Conservation (phyloP, 805 yeast species). For the Isabelozyma gotoi region DNA sequence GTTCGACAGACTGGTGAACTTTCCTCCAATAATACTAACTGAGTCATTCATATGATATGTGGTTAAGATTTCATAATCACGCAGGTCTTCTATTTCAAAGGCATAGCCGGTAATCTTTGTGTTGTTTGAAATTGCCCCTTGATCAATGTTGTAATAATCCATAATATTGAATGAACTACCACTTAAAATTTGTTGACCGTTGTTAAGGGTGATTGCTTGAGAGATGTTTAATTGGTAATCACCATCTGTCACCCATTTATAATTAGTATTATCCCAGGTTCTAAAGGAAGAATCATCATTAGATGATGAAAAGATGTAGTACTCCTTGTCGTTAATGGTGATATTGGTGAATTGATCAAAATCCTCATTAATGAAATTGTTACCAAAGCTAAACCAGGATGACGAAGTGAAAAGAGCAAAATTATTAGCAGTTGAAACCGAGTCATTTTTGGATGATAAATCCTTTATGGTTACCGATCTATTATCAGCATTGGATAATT, state of each 20-base stretch:
- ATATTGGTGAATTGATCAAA: conserved; percentile 32
- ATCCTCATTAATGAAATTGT: conserved; percentile 17
- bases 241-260: conserved; percentile 32
- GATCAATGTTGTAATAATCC: conserved; percentile 27
- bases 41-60: conserved; percentile 50
- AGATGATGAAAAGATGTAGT: conserved; percentile 36
- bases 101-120: conserved; percentile 20
- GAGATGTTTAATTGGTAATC: conserved; percentile 30
- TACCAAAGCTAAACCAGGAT: conserved; percentile 46
- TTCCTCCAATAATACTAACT: conserved; percentile 59
- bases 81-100: conserved; percentile 18
- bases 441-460: conserved; percentile 26
- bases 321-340: conserved; percentile 39
- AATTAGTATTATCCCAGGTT: conserved; percentile 43
- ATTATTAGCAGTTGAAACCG: conserved; percentile 26
- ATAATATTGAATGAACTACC: conserved; percentile 35
- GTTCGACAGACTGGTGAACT: conserved; percentile 34
- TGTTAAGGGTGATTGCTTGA: conserved; percentile 20
- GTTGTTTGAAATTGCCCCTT: conserved; percentile 22
- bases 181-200: conserved; percentile 30
- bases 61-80: conserved; percentile 17
- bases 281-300: conserved; percentile 16
- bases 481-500: conserved; percentile 26
- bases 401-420: conserved; percentile 37
- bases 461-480: conserved; percentile 22